Conservation (phyloP, 1,284 basidiomycete species). For the Fomitiporia mediterranea region DNA sequence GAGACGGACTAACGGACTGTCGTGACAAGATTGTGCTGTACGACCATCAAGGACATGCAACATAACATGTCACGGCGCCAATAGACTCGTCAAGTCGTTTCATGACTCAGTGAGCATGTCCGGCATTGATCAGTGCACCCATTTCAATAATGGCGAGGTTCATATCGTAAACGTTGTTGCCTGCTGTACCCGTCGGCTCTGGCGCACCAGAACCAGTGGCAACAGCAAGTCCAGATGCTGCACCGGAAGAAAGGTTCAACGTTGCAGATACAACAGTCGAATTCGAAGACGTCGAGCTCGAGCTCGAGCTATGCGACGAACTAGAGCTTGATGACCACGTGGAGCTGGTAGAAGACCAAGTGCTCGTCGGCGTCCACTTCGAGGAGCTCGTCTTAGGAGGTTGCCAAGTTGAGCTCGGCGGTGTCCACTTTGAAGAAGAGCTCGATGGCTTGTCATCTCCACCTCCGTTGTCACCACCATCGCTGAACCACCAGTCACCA, state of each 20-base stretch:
- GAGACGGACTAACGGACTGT: neutral
- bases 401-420: slow-evolving; percentile 15
- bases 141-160: slow-evolving; percentile 38
- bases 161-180: slow-evolving; percentile 32
- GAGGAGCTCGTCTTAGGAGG: slow-evolving; percentile 14
- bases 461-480: slow-evolving; percentile 25
- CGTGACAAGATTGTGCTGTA: neutral
- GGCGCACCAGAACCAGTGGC: slow-evolving; percentile 27
- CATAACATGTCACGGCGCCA: neutral
- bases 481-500: slow-evolving; percentile 51
- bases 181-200: slow-evolving; percentile 21
- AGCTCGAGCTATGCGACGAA: slow-evolving; percentile 3
- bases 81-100: neutral
- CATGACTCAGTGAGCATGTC: slow-evolving; percentile 14
- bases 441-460: slow-evolving; percentile 18
- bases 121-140: slow-evolving; percentile 32
- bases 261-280: slow-evolving; percentile 22
- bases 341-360: slow-evolving; percentile 21
- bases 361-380: slow-evolving; percentile 17
- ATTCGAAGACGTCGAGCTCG: neutral
- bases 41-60: slow-evolving; percentile 1
- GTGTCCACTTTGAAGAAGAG: slow-evolving; percentile 12
- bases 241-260: slow-evolving; percentile 23
- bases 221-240: slow-evolving; percentile 29
- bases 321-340: neutral